Base-by-base conservation (phyloP, 2,329 filamentous ascomycete genomes). In the Stromatinia cepivora region DNA sequence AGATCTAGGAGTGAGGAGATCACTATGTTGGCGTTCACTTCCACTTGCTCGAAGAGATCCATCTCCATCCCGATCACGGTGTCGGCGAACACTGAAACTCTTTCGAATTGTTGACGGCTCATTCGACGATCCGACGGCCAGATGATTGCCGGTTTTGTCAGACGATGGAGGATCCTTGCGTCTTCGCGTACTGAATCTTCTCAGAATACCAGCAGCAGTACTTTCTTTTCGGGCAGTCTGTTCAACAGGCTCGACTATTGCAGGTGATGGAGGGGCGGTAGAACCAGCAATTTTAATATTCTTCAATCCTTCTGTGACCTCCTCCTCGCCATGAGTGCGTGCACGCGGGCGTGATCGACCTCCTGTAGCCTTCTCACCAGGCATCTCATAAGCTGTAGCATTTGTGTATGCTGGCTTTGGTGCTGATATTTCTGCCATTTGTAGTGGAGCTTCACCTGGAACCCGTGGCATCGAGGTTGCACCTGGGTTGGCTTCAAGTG, bases 251-350 rank as follows among this genome's bases (percentile, higher is more conserved):
- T 89, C 85, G 54, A 84, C 79, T 39, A 86, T 76, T 74, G 86
- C 75, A 74, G 84, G 79, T 69, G 84, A 80, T 52, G 81, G 78
- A 73, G 84, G 78, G 72, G 80, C 78, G 75, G 85, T 75, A 72
- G 84, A 76, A 72, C 84, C 79, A 74, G 82, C 79, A 42, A 88
- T 77, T 72, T 89, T 87, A 28, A 90, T 80, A 73, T 88, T 87
- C 79, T 92, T 90, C 78, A 91, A 81, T 10, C 85, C 85, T 62
- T 97, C 92, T 0, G 89, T 86, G 15, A 92, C 86, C 70, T 99
- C 95, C 72, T 98, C 94, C 79, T 98, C 95, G 22, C 94, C 95
- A 77, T 98, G 94, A 0, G 95, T 98, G 73, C 95, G 87, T 48
- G 95, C 93, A 62, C 95, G 87, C 10, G 94, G 93, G 63, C 95